phyloP scores from a whole-genome alignment of 2,329 filamentous ascomycete species.

The Ramularia collo-cygni region DNA sequence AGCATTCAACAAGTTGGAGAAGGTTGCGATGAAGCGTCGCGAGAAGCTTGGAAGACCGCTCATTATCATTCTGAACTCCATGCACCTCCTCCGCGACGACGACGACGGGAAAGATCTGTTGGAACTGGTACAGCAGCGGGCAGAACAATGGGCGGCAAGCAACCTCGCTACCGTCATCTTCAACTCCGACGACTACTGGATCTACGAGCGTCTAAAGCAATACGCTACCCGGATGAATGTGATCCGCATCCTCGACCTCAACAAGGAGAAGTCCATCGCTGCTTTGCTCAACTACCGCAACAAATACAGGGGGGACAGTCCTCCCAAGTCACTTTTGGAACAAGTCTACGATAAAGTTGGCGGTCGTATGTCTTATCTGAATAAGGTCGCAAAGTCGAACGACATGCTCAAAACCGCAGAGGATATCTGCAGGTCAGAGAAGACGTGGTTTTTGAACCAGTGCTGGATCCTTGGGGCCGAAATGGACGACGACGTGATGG shows the following conservation, averaged over 20 bases:
- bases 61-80: slow-evolving; percentile 89
- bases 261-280: slow-evolving; percentile 66
- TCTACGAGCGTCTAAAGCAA: slow-evolving; percentile 89
- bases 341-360: slow-evolving; percentile 81
- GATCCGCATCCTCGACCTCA: slow-evolving; percentile 74
- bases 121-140: slow-evolving; percentile 89
- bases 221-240: slow-evolving; percentile 94
- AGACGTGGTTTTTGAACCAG: slow-evolving; percentile 72
- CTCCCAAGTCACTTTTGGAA: slow-evolving; percentile 52
- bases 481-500: slow-evolving; percentile 97
- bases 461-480: slow-evolving; percentile 69
- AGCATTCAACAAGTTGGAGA: slow-evolving; percentile 95
- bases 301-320: slow-evolving; percentile 64
- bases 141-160: slow-evolving; percentile 91
- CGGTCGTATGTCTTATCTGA: slow-evolving; percentile 80
- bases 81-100: slow-evolving; percentile 84
- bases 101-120: slow-evolving; percentile 89
- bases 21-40: slow-evolving; percentile 73
- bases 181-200: slow-evolving; percentile 97
- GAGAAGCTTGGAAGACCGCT: slow-evolving; percentile 59
- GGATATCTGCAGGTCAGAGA: slow-evolving; percentile 62
- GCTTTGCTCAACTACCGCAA: slow-evolving; percentile 75
- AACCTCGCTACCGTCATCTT: slow-evolving; percentile 88
- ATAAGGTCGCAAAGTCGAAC: slow-evolving; percentile 75
- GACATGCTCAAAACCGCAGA: slow-evolving; percentile 78